phyloP scores from a whole-genome alignment of 768 basidiomycete species.

The Cantharellus anzutake region DNA sequence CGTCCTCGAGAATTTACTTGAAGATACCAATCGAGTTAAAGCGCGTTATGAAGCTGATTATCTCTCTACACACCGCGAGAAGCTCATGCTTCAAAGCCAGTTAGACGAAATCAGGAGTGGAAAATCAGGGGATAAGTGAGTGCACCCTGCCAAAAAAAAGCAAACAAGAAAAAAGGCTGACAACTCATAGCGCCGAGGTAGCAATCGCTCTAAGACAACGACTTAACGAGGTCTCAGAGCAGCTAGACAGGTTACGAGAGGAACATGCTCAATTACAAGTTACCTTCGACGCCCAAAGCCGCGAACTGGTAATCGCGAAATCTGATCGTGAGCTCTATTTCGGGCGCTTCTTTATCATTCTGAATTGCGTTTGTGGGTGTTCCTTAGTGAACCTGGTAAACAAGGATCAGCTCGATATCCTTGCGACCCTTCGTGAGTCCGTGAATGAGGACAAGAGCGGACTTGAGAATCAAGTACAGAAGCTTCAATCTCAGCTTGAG shows the following conservation, averaged over 20 bases:
- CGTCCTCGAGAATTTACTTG: slow-evolving; percentile 79
- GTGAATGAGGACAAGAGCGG: slow-evolving; percentile 73
- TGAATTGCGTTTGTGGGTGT: not conserved
- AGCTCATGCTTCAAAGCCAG: slow-evolving; percentile 57
- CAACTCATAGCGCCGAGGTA: slow-evolving; percentile 44
- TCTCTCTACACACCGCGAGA: slow-evolving; percentile 64
- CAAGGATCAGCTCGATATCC: slow-evolving; percentile 84
- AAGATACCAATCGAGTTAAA: slow-evolving; percentile 85
- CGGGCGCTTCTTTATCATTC: not conserved
- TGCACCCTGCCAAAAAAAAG: slow-evolving; percentile 17
- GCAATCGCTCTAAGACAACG: slow-evolving; percentile 76
- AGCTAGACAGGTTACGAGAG: slow-evolving; percentile 51
- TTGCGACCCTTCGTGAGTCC: slow-evolving; percentile 67
- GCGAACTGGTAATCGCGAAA: slow-evolving; percentile 64
- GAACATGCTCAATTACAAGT: slow-evolving; percentile 55
- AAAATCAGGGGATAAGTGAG: slow-evolving; percentile 66
- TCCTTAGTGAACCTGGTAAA: slow-evolving; percentile 67
- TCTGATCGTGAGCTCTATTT: slow-evolving; percentile 42
- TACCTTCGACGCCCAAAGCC: slow-evolving; percentile 36
- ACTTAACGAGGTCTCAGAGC: slow-evolving; percentile 71
- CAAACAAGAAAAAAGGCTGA: not conserved
- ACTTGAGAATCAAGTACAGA: slow-evolving; percentile 48
- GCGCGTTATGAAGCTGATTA: slow-evolving; percentile 77
- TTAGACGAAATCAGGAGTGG: slow-evolving; percentile 81
- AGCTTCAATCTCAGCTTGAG: slow-evolving; percentile 44